Base-by-base conservation (phyloP, 2,329 filamentous ascomycete species). In the Eutypa lata region DNA sequence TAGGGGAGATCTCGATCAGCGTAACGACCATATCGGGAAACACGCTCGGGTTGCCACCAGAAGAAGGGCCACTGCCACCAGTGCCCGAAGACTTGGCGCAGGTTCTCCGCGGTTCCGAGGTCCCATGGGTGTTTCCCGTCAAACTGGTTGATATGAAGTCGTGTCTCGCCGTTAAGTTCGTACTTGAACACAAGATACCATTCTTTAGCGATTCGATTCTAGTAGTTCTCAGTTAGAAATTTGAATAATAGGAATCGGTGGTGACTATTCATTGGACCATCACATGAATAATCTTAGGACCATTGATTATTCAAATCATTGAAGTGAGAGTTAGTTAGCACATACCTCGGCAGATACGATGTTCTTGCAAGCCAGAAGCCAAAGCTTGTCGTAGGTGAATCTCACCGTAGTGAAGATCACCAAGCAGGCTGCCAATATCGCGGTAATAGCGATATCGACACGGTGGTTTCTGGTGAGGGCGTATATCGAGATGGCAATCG, bases 1-100 rank as follows among this genome's bases (percentile, higher is more conserved):
- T 40, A 59, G 18, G 58, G 58, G 19, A 61, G 53, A 48, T 61
- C 57, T 51, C 51, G 42, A 48, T 50, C 52, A 21, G n/a, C 24
- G 19, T 57, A 54, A 19, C 52, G 47, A 48, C 58, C 58, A 44
- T 61, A 61, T 19, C 47, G 49, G 2, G 47, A 53, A 37, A 59
- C 58, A 44, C 53, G 53, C 44, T 56, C 53, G 10, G 57, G 52
- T 14, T 38, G 40, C 50, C 48, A 49, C 52, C 53, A 61, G 51
- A 59, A 61, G 43, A 59, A 50, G 26, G 37, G 48, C 57, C 58
- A 61, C 52, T 50, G 49, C 50, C 47, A 56, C 57, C 53, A 57
- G 13, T 52, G 49, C 22, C 57, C 57, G 49, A 59, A 50, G 10
- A 58, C 47, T 53, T 58, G 54, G 51, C 48, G 48, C 13, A 56